A percentile compares a stretch with the other conserved stretches of the same genome.
Conservation (phyloP, 306 rosid genomes). For the Ziziphus jujuba region DNA sequence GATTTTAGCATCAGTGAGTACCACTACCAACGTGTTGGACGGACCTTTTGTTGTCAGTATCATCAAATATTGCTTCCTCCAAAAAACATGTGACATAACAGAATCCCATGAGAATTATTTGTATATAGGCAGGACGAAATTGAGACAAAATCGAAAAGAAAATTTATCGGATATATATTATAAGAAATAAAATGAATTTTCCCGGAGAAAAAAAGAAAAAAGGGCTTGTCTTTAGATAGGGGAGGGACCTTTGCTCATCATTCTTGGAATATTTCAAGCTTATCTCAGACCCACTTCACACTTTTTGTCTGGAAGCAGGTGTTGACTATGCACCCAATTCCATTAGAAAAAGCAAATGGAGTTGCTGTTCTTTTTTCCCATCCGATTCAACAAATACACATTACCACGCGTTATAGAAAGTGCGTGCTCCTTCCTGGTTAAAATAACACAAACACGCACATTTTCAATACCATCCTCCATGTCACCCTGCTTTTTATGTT, state of each 20-base stretch:
- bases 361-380: conserved; percentile 29
- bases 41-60: no score
- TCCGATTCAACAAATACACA: not conserved
- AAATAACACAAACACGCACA: not conserved
- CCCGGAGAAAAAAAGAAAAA: not conserved
- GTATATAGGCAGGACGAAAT: not conserved
- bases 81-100: conserved; percentile 10
- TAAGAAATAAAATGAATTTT: conserved; percentile 24
- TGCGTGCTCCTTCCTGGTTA: no score
- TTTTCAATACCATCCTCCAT: no score
- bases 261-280: conserved; percentile 55
- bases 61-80: conserved; percentile 5
- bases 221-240: conserved; percentile 30
- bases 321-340: conserved; percentile 61
- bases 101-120: not conserved
- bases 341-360: conserved; percentile 30
- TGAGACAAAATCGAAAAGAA: conserved; percentile 1
- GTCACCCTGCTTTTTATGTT: no score
- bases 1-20: no score
- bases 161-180: not conserved
- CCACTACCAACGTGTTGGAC: no score
- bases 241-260: conserved; percentile 52
- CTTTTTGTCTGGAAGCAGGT: conserved; percentile 76
- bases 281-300: conserved; percentile 46
- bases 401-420: not conserved